These are phyloP conservation scores for Effrenium voratum DNA, from an alignment of 73 alveolate species.

Conservation along the genomic window DNA sequence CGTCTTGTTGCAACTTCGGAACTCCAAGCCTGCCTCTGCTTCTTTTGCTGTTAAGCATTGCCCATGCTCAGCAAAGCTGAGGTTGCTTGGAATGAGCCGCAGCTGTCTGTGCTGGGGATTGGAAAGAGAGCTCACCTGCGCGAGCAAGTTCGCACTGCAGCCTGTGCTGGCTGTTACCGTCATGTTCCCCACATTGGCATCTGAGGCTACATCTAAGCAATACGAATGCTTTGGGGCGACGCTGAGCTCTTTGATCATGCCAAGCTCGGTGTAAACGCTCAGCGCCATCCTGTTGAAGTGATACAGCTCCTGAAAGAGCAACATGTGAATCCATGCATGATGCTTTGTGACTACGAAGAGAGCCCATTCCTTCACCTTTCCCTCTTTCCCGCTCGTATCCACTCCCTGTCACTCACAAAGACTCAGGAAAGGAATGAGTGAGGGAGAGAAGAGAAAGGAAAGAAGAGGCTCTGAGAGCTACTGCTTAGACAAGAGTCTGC, in stretches of 20 bases:
- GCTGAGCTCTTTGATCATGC: conserved; percentile 63
- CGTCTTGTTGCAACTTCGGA: conserved; percentile 18
- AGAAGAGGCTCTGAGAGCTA: too few relatives aligned
- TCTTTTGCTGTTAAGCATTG: neutral
- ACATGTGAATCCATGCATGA: too few relatives aligned
- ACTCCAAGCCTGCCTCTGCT: neutral
- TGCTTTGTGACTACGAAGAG: too few relatives aligned
- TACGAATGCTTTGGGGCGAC: conserved; percentile 28
- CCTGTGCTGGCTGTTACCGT: conserved; percentile 56
- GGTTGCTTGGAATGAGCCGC: conserved; percentile 7
- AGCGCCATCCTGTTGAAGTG: conserved; percentile 77
- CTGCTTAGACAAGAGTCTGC: too few relatives aligned
- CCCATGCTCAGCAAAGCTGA: neutral
- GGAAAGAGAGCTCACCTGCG: conserved; percentile 50
- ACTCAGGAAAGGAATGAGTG: too few relatives aligned
- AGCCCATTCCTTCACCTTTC: too few relatives aligned
- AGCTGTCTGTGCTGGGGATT: neutral
- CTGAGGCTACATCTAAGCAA: conserved; percentile 24
- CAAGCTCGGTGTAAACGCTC: conserved; percentile 90
- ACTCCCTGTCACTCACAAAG: too few relatives aligned
- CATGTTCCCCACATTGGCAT: neutral
- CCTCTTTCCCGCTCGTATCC: too few relatives aligned
- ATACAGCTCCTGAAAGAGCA: conserved; percentile 89
- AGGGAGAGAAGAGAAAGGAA: too few relatives aligned
- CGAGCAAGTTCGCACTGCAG: conserved; percentile 38